phyloP scores from a whole-genome alignment of 192 early-diverging fungal species.

The Umbelopsis sp. region DNA sequence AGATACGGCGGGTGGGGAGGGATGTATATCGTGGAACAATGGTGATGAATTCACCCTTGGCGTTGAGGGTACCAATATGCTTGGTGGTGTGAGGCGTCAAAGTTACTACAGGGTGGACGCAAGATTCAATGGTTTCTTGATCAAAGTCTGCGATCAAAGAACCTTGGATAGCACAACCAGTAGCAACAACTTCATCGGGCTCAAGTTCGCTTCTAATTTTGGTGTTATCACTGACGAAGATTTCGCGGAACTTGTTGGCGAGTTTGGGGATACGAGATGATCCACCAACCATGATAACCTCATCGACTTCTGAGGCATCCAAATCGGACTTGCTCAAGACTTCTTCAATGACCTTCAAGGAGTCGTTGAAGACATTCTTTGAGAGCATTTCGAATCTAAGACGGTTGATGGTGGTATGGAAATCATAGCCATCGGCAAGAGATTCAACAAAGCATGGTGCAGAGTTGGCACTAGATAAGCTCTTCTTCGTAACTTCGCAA shows the following conservation, averaged over 20 bases:
- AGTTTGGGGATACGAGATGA: slow-evolving; percentile 85
- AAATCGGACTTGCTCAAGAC: slow-evolving; percentile 71
- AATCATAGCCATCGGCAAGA: slow-evolving; percentile 89
- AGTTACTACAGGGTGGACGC: slow-evolving; percentile 51
- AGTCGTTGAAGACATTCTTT: slow-evolving; percentile 71
- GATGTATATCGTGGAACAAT: slow-evolving; percentile 85
- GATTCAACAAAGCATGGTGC: slow-evolving; percentile 94
- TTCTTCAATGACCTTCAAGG: slow-evolving; percentile 64
- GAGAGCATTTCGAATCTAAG: slow-evolving; percentile 91
- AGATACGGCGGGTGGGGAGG: slow-evolving; percentile 77
- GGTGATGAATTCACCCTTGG: slow-evolving; percentile 72
- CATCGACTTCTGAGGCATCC: slow-evolving; percentile 74
- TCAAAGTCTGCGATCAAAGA: slow-evolving; percentile 68
- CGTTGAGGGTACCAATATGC: slow-evolving; percentile 75
- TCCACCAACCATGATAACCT: slow-evolving; percentile 83
- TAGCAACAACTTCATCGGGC: slow-evolving; percentile 90
- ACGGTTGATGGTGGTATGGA: slow-evolving; percentile 79
- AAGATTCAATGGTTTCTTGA: slow-evolving; percentile 59
- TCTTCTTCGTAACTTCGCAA: slow-evolving; percentile 91
- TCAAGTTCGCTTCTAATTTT: slow-evolving; percentile 80
- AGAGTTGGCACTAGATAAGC: slow-evolving; percentile 73
- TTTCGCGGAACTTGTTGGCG: slow-evolving; percentile 67
- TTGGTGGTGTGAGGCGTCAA: slow-evolving; percentile 65
- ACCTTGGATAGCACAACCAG: slow-evolving; percentile 90
- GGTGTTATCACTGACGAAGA: slow-evolving; percentile 71